Conservation (phyloP, 768 basidiomycete genomes). For the Cyclocybe cylindracea region DNA sequence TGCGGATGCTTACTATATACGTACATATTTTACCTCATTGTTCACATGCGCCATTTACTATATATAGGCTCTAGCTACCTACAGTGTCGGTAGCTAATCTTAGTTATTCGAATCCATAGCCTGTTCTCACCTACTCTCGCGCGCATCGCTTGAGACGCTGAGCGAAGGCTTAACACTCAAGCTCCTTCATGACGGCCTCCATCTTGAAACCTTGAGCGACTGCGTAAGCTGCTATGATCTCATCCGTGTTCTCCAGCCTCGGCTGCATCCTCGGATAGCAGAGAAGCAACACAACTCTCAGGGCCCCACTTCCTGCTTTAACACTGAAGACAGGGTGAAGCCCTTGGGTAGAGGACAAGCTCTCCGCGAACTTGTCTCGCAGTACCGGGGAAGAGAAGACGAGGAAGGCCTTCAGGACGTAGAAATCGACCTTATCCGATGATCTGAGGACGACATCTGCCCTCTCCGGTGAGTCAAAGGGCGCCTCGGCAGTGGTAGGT, state of each 20-base stretch:
- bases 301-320: background rate
- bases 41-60: too few relatives aligned
- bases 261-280: background rate
- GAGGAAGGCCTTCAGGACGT: slow-evolving; percentile 1
- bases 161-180: too few relatives aligned
- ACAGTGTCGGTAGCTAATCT: too few relatives aligned
- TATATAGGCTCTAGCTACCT: too few relatives aligned
- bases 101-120: too few relatives aligned
- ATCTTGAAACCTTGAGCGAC: background rate
- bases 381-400: background rate
- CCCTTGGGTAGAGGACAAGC: too few relatives aligned
- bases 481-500: background rate
- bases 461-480: background rate
- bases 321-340: background rate
- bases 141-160: too few relatives aligned
- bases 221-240: background rate
- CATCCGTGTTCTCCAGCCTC: too few relatives aligned
- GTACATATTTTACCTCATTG: too few relatives aligned
- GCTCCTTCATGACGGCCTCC: background rate
- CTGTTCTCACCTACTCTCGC: too few relatives aligned
- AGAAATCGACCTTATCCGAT: slow-evolving; percentile 1
- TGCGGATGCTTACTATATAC: too few relatives aligned
- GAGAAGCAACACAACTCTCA: background rate
- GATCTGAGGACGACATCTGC: background rate
- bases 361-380: background rate